phyloP scores from a whole-genome alignment of 1,139 yeast genomes.

The Zygoascus hellenicus region DNA sequence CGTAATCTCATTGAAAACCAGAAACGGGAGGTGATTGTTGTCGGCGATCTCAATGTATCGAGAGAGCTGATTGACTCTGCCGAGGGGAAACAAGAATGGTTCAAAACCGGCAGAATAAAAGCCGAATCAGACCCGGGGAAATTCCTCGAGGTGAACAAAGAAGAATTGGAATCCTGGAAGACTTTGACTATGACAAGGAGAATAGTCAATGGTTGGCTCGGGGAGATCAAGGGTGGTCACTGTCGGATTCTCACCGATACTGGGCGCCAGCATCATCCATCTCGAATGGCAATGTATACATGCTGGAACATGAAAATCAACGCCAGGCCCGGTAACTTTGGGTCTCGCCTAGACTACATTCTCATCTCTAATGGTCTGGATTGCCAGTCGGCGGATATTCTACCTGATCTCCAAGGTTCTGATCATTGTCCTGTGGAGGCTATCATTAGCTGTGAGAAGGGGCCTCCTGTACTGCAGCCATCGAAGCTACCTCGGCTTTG shows the following conservation, averaged over 20 bases:
- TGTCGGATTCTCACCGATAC: conserved; percentile 48
- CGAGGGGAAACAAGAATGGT: conserved; percentile 49
- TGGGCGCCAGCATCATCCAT: conserved; percentile 52
- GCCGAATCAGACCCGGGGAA: conserved; percentile 29
- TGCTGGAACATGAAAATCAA: conserved; percentile 86
- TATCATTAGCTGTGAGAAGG: conserved; percentile 36
- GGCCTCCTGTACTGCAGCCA: background rate
- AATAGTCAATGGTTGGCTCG: conserved; percentile 31
- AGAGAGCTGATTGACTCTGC: conserved; percentile 80
- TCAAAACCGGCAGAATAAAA: conserved; percentile 28
- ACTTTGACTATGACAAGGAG: conserved; percentile 23
- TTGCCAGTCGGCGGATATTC: conserved; percentile 51
- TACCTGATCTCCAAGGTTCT: conserved; percentile 71
- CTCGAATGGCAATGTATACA: conserved; percentile 65
- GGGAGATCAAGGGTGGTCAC: conserved; percentile 6
- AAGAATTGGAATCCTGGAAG: conserved; percentile 26
- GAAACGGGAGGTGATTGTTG: conserved; percentile 58
- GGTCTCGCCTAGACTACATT: conserved; percentile 82
- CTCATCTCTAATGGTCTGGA: conserved; percentile 42
- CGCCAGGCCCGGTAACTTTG: conserved; percentile 77
- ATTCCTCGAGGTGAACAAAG: conserved; percentile 19
- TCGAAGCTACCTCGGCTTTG: conserved; percentile 11
- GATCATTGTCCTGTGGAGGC: conserved; percentile 92
- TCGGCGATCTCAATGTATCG: conserved; percentile 87
- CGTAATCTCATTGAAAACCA: conserved; percentile 40